Evolutionary conservation across 345 rosid species (phyloP).

Genomic region (Gossypium ekmanianum): DNA sequence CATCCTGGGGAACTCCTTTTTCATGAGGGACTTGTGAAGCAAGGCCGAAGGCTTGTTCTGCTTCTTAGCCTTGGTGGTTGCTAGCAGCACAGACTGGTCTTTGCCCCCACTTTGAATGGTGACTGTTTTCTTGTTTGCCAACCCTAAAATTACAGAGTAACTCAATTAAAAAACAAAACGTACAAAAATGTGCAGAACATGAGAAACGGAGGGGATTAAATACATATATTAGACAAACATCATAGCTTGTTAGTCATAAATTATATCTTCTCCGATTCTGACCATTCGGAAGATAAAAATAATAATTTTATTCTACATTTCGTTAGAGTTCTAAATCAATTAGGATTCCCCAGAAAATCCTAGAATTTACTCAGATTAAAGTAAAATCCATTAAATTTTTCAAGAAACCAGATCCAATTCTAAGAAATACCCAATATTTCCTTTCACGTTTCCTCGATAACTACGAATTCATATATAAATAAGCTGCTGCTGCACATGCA

Average conservation of each 20-base stretch:
- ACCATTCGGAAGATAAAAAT: not conserved
- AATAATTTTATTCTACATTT: too few species aligned
- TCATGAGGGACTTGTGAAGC: constrained; percentile 47
- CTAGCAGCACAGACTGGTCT: too few species aligned
- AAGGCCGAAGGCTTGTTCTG: constrained; percentile 59
- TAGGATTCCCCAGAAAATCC: not conserved
- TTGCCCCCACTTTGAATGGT: too few species aligned
- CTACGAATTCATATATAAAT: not conserved
- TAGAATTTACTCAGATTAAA: not conserved
- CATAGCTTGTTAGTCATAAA: not conserved
- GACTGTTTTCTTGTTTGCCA: too few species aligned
- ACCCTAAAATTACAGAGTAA: too few species aligned
- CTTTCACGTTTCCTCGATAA: not conserved
- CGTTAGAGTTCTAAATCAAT: not conserved
- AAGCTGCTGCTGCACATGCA: not conserved
- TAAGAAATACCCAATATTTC: not conserved
- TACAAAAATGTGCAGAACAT: not conserved
- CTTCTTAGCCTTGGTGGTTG: too few species aligned
- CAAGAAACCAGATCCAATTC: not conserved
- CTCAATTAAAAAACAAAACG: not conserved
- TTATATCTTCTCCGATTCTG: not conserved
- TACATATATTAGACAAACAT: not conserved
- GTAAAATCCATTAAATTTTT: not conserved
- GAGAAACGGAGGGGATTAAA: not conserved
- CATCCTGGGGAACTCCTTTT: too few species aligned